Base-by-base conservation (phyloP, 208 protist species). In the Tritrichomonas musculus region DNA sequence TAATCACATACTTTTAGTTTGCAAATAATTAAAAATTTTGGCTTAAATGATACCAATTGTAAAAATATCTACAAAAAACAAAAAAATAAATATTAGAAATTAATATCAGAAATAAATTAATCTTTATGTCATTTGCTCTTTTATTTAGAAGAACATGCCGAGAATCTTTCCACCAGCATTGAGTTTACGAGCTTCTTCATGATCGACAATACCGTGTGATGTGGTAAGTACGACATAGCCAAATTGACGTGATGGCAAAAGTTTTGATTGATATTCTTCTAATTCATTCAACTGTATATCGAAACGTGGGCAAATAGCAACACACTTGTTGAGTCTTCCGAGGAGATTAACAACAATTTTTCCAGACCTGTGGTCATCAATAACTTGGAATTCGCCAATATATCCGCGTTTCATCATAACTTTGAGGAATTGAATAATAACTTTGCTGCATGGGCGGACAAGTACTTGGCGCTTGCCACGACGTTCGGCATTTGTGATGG, bases 371-470 rank as follows among this genome's bases (percentile, higher is more conserved):
- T 99, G 99, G 97, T 99, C 98, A 96, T 99, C 99, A 95, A 99
- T 97, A 96, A 99, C 96, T 96, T 99, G 98, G 95, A 99, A 99
- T 95, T 99, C 99, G 93, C 98, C 98, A 97, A 99, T 99, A 97
- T 99, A 99, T 64, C 95, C 98, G 96, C 99, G 98, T 96, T 99
- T 99, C 97, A 99, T 98, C 99, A 99, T 99, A 93, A 99, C 98
- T 94, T 97, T 96, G 92, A 99, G 97, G 97, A 99, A 99, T 96
- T 99, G 99, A 94, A 99, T 96, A 94, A 99, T 97, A 93, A 99
- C 99, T 97, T 99, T 99, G 94, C 98, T 99, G 92, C 96, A 97
- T 80, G 99, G 99, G 95, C 99, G 96, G 96, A 99, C 97, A 55
- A 99, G 96, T 73, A 99, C 99, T 96, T 99, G 99, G 94, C 99